Evolutionary conservation across 1,139 yeast species (phyloP).

Genomic region (Scheffersomyces illinoinensis): DNA sequence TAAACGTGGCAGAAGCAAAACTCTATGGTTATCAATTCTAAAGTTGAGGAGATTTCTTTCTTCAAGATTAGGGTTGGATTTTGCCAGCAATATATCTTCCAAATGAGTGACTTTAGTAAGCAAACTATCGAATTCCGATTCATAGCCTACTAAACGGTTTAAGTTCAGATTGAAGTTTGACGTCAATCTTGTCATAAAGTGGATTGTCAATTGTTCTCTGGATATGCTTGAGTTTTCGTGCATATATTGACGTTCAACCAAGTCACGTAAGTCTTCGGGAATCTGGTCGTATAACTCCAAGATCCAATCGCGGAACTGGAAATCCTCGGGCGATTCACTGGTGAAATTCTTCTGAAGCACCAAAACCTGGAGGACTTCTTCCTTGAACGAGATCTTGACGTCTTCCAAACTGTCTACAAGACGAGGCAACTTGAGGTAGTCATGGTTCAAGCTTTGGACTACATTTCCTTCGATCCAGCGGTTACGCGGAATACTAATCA

Average conservation of each 20-base stretch:
- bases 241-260: conserved; percentile 35
- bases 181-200: conserved; percentile 36
- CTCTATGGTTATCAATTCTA: conserved; percentile 21
- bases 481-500: conserved; percentile 64
- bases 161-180: conserved; percentile 38
- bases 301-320: conserved; percentile 45
- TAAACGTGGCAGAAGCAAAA: conserved; percentile 25
- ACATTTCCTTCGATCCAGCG: conserved; percentile 52
- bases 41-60: conserved; percentile 34
- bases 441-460: conserved; percentile 38
- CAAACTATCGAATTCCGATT: conserved; percentile 40
- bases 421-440: conserved; percentile 57
- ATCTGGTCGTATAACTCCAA: conserved; percentile 29
- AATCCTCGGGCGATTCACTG: conserved; percentile 26
- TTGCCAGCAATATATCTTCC: conserved; percentile 44
- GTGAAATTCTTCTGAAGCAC: conserved; percentile 43
- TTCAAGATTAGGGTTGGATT: conserved; percentile 17
- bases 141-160: conserved; percentile 41
- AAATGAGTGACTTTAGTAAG: conserved; percentile 34
- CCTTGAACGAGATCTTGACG: conserved; percentile 60
- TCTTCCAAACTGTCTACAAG: conserved; percentile 67
- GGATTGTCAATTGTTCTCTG: conserved; percentile 37
- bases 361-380: conserved; percentile 62
- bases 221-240: conserved; percentile 24
- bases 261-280: conserved; percentile 37